Base-by-base conservation (phyloP, 2,329 filamentous ascomycete species). In the Exophiala spinifera region DNA sequence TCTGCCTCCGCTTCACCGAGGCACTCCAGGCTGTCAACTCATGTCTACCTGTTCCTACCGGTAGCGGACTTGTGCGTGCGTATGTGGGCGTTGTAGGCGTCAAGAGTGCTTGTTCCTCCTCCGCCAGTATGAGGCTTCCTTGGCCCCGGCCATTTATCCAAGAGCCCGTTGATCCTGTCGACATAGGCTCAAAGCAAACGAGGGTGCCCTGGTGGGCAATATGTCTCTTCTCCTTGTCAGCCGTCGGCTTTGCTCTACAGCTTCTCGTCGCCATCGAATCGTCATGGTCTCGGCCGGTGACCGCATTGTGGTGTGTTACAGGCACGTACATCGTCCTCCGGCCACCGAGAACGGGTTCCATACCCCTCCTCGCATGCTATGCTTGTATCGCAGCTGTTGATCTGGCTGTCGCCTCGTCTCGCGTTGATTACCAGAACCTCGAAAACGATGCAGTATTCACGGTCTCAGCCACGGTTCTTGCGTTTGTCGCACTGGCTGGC, bases 401-500 rank as follows among this genome's bases (percentile, higher is more conserved):
- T 8, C 15, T 43, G n/a, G 34, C 20, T 44, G 25, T 57, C 5
- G n/a, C 58, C 28, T 36, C 56, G 20, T 34, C 33, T 23, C 5
- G 42, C 10, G 52, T 61, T 42, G 47, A 51, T 28, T 15, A 50
- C 17, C 34, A 55, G 15, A 20, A 51, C 15, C 20, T 8, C n/a
- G 37, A 37, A 17, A 28, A 7, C 33, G 17, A 36, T 34, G 43
- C 39, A 15, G 14, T 59, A 23, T 40, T 57, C 11, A 49, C 49
- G 1, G 45, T 45, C 36, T 44, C 44, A 10, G 50, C 53, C 34
- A 33, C 49, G 5, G n/a, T 45, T 14, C 23, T 58, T 15, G 49
- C 59, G 2, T 14, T 54, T 15, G n/a, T 59, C 4, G 78, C 77
- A 1, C 72, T 85, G 5, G 37, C 76, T 2, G 61, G 81, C 13